phyloP scores from a whole-genome alignment of 495 filamentous ascomycete genomes.

The Penicillium flavigenum region DNA sequence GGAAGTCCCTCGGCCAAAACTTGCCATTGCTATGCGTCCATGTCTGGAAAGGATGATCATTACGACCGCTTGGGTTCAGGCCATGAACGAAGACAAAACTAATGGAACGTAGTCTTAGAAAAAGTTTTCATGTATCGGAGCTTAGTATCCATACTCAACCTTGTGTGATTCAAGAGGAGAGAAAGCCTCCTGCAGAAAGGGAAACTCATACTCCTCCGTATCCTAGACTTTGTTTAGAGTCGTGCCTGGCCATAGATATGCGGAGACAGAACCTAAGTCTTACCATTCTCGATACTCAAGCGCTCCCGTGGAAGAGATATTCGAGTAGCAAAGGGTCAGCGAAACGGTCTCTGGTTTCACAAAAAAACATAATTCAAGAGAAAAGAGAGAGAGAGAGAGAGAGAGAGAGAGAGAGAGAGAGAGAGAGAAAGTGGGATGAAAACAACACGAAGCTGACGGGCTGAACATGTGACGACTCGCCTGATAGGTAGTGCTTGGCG shows the following conservation, averaged over 20 bases:
- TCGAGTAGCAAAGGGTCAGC: neutral
- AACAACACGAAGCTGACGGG: slow-evolving; percentile 1
- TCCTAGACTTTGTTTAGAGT: slow-evolving; percentile 20
- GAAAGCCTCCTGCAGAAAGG: slow-evolving; percentile 38
- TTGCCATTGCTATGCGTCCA: slow-evolving; percentile 40
- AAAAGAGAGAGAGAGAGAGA: neutral
- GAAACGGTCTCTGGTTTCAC: neutral
- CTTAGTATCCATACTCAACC: slow-evolving; percentile 28
- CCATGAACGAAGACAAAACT: slow-evolving; percentile 44
- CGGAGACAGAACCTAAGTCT: neutral
- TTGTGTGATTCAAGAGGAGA: slow-evolving; percentile 31
- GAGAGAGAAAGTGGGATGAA: neutral
- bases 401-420: too few species aligned
- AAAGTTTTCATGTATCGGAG: too few species aligned
- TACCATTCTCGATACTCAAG: slow-evolving; percentile 3
- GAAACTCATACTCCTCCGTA: slow-evolving; percentile 31
- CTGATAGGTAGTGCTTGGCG: slow-evolving; percentile 2
- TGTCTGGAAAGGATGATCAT: slow-evolving; percentile 42
- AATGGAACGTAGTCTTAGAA: neutral
- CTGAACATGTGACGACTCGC: slow-evolving; percentile 1
- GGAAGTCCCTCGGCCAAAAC: slow-evolving; percentile 44
- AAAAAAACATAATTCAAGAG: neutral
- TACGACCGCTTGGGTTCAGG: slow-evolving; percentile 38
- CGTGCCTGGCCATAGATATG: neutral
- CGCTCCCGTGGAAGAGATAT: neutral